Conservation (phyloP, 495 filamentous ascomycete genomes). For the Trichoderma virens region DNA sequence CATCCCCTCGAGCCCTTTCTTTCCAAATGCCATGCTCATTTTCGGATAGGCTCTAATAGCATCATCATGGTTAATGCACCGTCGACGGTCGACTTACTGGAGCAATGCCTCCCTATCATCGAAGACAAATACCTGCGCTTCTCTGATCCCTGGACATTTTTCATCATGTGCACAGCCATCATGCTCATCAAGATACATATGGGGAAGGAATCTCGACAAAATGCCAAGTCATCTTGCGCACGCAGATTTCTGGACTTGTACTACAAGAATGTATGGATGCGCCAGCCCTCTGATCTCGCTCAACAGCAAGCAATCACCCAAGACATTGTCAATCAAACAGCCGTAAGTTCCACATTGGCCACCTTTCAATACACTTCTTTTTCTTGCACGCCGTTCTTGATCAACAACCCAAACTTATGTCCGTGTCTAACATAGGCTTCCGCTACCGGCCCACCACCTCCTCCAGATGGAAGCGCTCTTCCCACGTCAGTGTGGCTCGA, state of each 20-base stretch:
- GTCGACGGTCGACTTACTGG: conserved; percentile 25
- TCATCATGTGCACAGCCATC: conserved; percentile 26
- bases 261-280: conserved; percentile 20
- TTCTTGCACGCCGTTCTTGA: background rate
- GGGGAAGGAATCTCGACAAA: conserved; percentile 23
- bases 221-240: conserved; percentile 22
- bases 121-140: conserved; percentile 25
- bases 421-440: background rate
- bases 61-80: conserved; percentile 23
- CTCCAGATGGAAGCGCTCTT: background rate
- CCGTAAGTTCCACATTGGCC: background rate
- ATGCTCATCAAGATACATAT: conserved; percentile 28
- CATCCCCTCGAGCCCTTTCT: background rate
- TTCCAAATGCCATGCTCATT: background rate
- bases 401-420: background rate
- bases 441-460: background rate
- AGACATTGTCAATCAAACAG: background rate
- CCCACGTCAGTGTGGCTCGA: background rate
- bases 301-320: background rate
- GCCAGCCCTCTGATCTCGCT: background rate
- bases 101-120: conserved; percentile 25
- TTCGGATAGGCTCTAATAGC: conserved; percentile 18
- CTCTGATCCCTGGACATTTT: conserved; percentile 28
- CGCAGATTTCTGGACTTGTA: conserved; percentile 26
- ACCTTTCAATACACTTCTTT: background rate